Base-by-base conservation (phyloP, 805 yeast genomes). In the Wickerhamiella vanderwaltii region DNA sequence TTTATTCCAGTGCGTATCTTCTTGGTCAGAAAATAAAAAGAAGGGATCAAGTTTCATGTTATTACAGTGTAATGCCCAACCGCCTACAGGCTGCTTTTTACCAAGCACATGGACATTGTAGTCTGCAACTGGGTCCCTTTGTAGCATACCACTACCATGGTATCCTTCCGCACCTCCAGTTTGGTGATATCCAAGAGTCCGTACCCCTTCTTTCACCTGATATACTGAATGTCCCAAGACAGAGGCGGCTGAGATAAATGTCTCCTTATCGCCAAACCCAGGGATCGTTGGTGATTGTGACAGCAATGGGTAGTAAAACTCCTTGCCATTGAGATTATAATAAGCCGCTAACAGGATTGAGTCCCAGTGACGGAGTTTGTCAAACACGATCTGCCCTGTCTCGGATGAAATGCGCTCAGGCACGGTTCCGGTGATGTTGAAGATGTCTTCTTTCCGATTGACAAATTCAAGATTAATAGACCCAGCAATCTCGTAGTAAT, bases 231-330 rank as follows among this genome's bases (percentile, higher is more conserved):
- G 70, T 28, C 64, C 63, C 43, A 78, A 58, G 1, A 78, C 80
- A 42, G 70, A 72, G 5, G 84, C 79, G 0, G 85, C 82, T 0
- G 85, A 82, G 41, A 77, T 64, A 46, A 78, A 77, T 0, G 88
- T 79, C 49, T 80, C 88, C 53, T 80, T 81, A 55, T 81, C 88
- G 39, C 88, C 91, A 60, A 78, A 84, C n/a, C 91, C 91, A 3
- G 71, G 72, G 29, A 67, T 67, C 26, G 79, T 78, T 11, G 12
- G 7, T 9, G n/a, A n/a, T 56, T 75, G 75, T 3, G 79, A 64
- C 30, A 78, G 61, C 35, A 78, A 60, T 2, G 74, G 75, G 53
- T 76, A 78, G 55, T 68, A 78, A 43, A 69, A 63, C 6, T 67
- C 59, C 24, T 78, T 79, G 0, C 85, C 85, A 53, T 68, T 72